A percentile compares a stretch with the other conserved stretches of the same genome.
These are phyloP conservation scores for Zanthoxylum bungeanum DNA, from an alignment of 345 rosid genomes.

Conservation along the genomic window DNA sequence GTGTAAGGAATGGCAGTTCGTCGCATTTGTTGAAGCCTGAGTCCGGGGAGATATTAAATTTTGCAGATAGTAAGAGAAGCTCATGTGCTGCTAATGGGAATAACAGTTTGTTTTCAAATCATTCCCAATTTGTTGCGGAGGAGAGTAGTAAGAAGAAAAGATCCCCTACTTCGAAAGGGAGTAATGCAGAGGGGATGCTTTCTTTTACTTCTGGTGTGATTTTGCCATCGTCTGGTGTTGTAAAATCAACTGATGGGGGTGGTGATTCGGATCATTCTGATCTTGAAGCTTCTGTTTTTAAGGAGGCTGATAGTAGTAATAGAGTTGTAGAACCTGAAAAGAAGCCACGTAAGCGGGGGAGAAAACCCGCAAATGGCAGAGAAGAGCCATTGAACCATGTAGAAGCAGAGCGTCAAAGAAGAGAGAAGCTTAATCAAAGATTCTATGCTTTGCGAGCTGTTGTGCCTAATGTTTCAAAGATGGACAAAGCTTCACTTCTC, in stretches of 20 bases:
- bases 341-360: constrained; percentile 79
- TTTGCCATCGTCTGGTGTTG: constrained; percentile 51
- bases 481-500: constrained; percentile 96
- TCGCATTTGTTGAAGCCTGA: constrained; percentile 60
- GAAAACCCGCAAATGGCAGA: constrained; percentile 96
- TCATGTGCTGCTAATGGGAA: constrained; percentile 39
- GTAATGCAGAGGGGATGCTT: constrained; percentile 81
- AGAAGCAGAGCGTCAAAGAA: constrained; percentile 97
- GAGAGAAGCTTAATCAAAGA: constrained; percentile 91
- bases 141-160: constrained; percentile 71
- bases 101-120: constrained; percentile 39
- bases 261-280: constrained; percentile 94
- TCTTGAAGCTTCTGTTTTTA: constrained; percentile 82
- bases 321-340: constrained; percentile 72
- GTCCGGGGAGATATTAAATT: constrained; percentile 71
- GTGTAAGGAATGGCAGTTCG: constrained; percentile 44
- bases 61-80: constrained; percentile 71
- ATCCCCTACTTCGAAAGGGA: constrained; percentile 53
- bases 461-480: constrained; percentile 92
- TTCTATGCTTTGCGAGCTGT: constrained; percentile 86
- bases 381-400: constrained; percentile 97
- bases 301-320: constrained; percentile 62
- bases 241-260: constrained; percentile 49
- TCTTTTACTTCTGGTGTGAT: constrained; percentile 76
- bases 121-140: constrained; percentile 40